phyloP scores from a whole-genome alignment of 2,329 filamentous ascomycete genomes.

The Hymenoscyphus repandus region DNA sequence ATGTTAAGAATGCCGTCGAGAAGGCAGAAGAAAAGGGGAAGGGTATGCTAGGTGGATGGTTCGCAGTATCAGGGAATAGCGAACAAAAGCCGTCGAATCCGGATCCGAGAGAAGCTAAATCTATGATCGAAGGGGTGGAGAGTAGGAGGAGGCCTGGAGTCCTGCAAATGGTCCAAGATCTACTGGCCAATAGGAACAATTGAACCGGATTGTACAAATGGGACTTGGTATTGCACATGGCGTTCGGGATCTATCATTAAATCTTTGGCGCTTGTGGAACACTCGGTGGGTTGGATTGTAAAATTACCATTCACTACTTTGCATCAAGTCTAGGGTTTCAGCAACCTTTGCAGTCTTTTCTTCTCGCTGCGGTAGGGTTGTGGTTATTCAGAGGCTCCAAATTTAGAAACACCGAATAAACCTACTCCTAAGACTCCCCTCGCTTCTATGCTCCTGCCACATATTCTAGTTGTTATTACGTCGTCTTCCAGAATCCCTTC shows the following conservation, averaged over 20 bases:
- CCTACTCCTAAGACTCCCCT: too few species aligned
- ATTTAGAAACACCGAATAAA: too few species aligned
- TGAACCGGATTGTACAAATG: slow-evolving; percentile 2
- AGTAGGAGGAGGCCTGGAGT: slow-evolving; percentile 16
- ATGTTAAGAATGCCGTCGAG: slow-evolving; percentile 23
- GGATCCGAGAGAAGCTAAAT: slow-evolving; percentile 2
- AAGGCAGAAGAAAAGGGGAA: slow-evolving; percentile 6
- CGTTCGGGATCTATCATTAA: background rate
- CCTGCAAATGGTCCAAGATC: slow-evolving; percentile 13
- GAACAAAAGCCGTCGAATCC: slow-evolving; percentile 5
- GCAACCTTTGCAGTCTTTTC: too few species aligned
- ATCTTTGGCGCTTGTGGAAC: background rate
- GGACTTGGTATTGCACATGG: background rate
- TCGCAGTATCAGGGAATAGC: slow-evolving; percentile 1
- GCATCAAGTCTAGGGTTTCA: too few species aligned
- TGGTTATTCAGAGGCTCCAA: too few species aligned
- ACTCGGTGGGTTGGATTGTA: background rate
- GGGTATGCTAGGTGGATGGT: slow-evolving; percentile 2
- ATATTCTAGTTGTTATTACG: too few species aligned
- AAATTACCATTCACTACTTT: too few species aligned
- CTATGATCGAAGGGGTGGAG: slow-evolving; percentile 13
- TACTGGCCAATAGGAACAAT: slow-evolving; percentile 9
- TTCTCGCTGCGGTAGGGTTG: too few species aligned
- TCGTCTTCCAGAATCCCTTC: too few species aligned
- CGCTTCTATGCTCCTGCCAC: too few species aligned